Base-by-base conservation (phyloP, 208 protist genomes). In the Spongospora subterranea region DNA sequence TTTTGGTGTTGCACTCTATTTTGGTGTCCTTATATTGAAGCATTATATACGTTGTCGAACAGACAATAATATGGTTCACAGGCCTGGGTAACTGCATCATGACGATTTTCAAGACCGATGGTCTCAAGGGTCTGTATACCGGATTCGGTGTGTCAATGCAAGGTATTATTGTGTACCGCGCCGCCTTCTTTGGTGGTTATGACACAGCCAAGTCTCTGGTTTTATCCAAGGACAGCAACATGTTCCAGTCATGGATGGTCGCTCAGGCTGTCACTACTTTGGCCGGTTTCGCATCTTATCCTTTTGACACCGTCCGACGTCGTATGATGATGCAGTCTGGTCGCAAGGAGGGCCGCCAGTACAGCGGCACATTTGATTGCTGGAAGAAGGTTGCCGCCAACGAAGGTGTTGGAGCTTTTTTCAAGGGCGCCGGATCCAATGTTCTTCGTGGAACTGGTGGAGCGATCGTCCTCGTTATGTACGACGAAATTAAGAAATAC, bases 251-350 rank as follows among this genome's bases (percentile, higher is more conserved):
- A 46, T 77, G 89, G 88, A 60, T 97, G 50, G 96, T 91, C 13
- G 92, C 95, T 93, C 92, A 88, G 64, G 91, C 94, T 39, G 93
- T 95, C 38, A 95, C 95, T 53, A 90, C 66, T 46, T 45, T 82
- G 71, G 95, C 96, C 50, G 95, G 95, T 66, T 92, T 96, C 41
- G 93, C 92, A 38, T 95, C 95, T 0, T 99, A 99, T 93, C 98
- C 98, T 64, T 94, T 99, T 92, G 98, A 99, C 95, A 99, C 98
- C 32, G 95, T 99, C 91, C 96, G 98, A 90, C 95, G 98, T 94
- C 96, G 98, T 92, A 96, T 99, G 94, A 97, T 98, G 96, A 98
- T 99, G 96, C 88, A 93, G 89, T 93, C 96, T 6, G 96, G 93
- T 46, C 88, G 94, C 88, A 65, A 45, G 6, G 91, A 93, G 40